Conservation (phyloP, 306 rosid genomes). For the Albizia julibrissin region DNA sequence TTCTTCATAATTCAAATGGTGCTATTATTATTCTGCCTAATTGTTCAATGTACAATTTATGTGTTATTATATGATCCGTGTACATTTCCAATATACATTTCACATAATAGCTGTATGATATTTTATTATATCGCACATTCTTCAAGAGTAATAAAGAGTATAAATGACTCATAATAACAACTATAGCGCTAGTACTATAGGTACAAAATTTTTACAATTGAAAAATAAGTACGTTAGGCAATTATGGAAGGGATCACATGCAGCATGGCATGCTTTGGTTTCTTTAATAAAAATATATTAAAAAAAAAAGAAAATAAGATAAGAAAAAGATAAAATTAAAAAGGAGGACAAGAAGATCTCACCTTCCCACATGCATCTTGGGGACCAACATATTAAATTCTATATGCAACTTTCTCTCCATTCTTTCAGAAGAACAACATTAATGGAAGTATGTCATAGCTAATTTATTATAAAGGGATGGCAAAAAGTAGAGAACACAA, state of each 20-base stretch:
- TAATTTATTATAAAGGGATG: neutral
- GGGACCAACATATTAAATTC: conserved; percentile 59
- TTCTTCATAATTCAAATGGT: neutral
- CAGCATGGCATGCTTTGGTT: conserved; percentile 73
- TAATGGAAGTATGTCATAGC: neutral
- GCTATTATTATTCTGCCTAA: too few relatives aligned
- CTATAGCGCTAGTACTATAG: conserved; percentile 24
- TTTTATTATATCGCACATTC: conserved; percentile 30
- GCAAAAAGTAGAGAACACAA: neutral
- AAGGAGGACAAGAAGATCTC: conserved; percentile 46
- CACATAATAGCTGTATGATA: neutral
- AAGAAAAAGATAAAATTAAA: neutral
- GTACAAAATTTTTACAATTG: conserved; percentile 29
- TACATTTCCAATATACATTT: too few relatives aligned
- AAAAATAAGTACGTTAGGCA: conserved; percentile 40
- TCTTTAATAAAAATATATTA: conserved; percentile 51
- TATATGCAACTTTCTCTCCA: conserved; percentile 40
- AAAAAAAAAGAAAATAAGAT: conserved; percentile 34
- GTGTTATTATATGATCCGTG: too few relatives aligned
- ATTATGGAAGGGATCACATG: conserved; percentile 69
- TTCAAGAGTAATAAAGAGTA: conserved; percentile 36
- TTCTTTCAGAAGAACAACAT: conserved; percentile 49
- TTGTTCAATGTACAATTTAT: too few relatives aligned
- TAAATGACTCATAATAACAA: conserved; percentile 29
- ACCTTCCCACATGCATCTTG: conserved; percentile 74